Evolutionary conservation across 257 asterid species (phyloP).

Genomic region (Thymus mandschuricus): DNA sequence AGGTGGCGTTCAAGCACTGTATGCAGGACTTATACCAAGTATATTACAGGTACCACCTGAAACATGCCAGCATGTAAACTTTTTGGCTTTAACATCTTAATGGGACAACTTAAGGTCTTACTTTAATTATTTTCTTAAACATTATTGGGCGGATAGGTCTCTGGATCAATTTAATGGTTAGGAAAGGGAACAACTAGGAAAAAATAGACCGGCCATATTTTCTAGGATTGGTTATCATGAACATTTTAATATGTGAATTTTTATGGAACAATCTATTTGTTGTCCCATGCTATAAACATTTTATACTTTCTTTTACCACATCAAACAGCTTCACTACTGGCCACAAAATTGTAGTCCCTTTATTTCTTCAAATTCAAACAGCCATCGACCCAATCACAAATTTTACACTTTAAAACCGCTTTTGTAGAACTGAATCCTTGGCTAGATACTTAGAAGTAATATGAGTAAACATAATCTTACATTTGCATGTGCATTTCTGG

Average conservation of each 20-base stretch:
- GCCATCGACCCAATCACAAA: slow-evolving; percentile 3
- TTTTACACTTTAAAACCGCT: not conserved
- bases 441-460: not conserved
- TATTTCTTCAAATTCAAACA: slow-evolving; percentile 13
- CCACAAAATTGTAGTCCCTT: not conserved
- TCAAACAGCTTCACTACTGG: slow-evolving; percentile 3
- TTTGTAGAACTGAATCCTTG: not conserved
- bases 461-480: not conserved
- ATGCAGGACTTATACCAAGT: slow-evolving; percentile 91
- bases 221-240: slow-evolving; percentile 10
- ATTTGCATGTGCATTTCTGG: not conserved
- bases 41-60: slow-evolving; percentile 70
- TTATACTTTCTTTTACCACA: not conserved
- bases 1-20: slow-evolving; percentile 90
- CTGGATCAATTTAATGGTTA: not conserved
- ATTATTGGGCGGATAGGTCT: not conserved
- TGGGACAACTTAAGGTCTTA: not conserved
- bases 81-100: slow-evolving; percentile 1
- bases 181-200: slow-evolving; percentile 11
- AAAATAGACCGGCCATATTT: slow-evolving; percentile 6
- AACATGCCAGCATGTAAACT: slow-evolving; percentile 1
- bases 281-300: slow-evolving; percentile 19
- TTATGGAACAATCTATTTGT: not conserved
- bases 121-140: not conserved
- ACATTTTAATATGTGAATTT: not conserved